Conservation (phyloP, 257 asterid genomes). For the Salvia rosmarinus region DNA sequence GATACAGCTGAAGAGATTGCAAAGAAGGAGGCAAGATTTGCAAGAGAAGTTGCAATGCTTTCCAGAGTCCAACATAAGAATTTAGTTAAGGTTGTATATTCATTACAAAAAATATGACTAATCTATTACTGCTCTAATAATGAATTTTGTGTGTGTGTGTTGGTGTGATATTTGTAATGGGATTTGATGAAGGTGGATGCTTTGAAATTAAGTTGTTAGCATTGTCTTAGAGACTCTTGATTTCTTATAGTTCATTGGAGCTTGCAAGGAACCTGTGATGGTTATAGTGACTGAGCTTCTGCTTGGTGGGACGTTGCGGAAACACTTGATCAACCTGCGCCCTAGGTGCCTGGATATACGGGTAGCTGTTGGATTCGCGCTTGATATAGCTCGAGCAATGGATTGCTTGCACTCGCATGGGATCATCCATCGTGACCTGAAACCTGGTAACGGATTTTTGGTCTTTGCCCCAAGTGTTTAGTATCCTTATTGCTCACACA, state of each 20-base stretch:
- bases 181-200: no score
- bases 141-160: constrained; percentile 14
- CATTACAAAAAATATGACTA: not conserved
- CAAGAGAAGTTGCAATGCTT: constrained; percentile 84
- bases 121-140: no score
- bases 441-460: constrained; percentile 64
- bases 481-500: not conserved
- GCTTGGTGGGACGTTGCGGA: constrained; percentile 82
- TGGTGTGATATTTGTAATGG: not conserved
- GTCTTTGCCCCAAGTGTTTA: constrained; percentile 6
- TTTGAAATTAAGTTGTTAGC: not conserved
- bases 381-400: constrained; percentile 95
- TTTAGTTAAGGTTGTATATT: constrained; percentile 76
- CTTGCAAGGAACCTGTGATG: constrained; percentile 93
- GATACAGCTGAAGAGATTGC: constrained; percentile 76
- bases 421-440: constrained; percentile 88
- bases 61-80: constrained; percentile 91
- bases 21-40: constrained; percentile 69
- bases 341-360: constrained; percentile 66
- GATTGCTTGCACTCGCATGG: constrained; percentile 93
- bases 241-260: constrained; percentile 76
- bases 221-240: constrained; percentile 24
- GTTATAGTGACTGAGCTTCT: constrained; percentile 88
- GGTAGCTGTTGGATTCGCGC: constrained; percentile 79
- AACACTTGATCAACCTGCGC: constrained; percentile 66